Base-by-base conservation (phyloP, 164 flowering plant genomes). In the Umbellularia californica region DNA sequence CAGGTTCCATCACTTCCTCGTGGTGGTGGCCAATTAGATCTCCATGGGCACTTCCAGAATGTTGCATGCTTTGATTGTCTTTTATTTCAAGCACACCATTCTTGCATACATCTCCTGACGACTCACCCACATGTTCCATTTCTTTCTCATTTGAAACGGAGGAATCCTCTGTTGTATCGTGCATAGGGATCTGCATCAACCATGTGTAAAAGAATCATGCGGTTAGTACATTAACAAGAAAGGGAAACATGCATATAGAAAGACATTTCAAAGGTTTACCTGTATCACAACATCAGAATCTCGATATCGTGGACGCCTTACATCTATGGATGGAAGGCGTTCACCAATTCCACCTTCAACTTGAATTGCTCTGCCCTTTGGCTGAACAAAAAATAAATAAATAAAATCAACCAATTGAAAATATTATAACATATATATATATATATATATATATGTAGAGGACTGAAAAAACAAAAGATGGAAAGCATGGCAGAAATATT, bases 251-350 rank as follows among this genome's bases (percentile, higher is more conserved):
- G 41, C 3, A 30, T 17, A 19, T 27, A 69, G 10, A 17, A 35
- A 9, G 24, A 24, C 50, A 41, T 6, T 24, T 11, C 24, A 14
- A 64, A 73, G 73, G 24, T 20, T 17, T 24, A 88, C 92, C 88
- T 88, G 84, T 83, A 90, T 89, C 68, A 90, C 90, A 76, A 85
- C 95, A 85, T 86, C 91, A 58, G 88, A 79, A 83, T 89, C 90
- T 76, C 81, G 75, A 79, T 50, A 60, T 71, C 81, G 75, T 27
- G 85, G 82, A 55, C 79, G 83, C 75, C 83, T 81, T 47, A 82
- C 35, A 77, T 83, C 87, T 81, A 83, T 82, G 30, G 92, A 83
- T 68, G 90, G 83, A 72, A 47, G 83, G 6, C 90, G 88, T 70
- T 91, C 93, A 75, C 76, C 72, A 65, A 51, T 72, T 50, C 92